Percentiles rank a stretch among this genome's conserved stretches.
Conservation (phyloP, 148 eudicot genomes). For the Diospyros lotus region DNA sequence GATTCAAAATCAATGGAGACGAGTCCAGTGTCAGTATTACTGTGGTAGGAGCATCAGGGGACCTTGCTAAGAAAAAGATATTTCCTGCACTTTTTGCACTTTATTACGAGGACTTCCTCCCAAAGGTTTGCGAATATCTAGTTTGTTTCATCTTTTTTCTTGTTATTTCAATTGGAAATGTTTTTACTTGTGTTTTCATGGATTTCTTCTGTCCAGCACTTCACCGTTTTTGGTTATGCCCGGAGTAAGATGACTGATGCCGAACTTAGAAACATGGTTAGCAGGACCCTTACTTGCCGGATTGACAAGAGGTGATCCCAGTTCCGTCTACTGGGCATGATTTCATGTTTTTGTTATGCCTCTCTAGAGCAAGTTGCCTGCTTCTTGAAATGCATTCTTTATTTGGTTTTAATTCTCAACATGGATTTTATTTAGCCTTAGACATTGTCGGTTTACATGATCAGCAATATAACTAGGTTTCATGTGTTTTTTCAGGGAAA, state of each 20-base stretch:
- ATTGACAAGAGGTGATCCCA: conserved; percentile 53
- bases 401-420: neutral
- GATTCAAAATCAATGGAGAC: conserved; percentile 30
- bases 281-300: conserved; percentile 60
- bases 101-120: conserved; percentile 50
- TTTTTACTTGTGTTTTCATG: neutral
- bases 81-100: conserved; percentile 82
- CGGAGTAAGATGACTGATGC: conserved; percentile 53
- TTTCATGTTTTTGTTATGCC: conserved; percentile 9
- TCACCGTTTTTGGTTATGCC: conserved; percentile 60
- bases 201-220: conserved; percentile 27
- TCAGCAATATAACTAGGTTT: neutral
- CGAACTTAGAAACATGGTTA: conserved; percentile 55
- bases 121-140: conserved; percentile 39
- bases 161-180: neutral
- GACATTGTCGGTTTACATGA: neutral
- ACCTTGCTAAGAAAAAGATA: conserved; percentile 70
- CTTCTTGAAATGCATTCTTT: neutral
- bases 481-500: conserved; percentile 52
- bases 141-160: neutral
- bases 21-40: conserved; percentile 53
- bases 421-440: neutral
- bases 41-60: conserved; percentile 79
- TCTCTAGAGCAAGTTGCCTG: neutral
- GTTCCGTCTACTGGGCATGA: conserved; percentile 1